phyloP scores from a whole-genome alignment of 2,329 filamentous ascomycete species.

The Epichloe typhina region DNA sequence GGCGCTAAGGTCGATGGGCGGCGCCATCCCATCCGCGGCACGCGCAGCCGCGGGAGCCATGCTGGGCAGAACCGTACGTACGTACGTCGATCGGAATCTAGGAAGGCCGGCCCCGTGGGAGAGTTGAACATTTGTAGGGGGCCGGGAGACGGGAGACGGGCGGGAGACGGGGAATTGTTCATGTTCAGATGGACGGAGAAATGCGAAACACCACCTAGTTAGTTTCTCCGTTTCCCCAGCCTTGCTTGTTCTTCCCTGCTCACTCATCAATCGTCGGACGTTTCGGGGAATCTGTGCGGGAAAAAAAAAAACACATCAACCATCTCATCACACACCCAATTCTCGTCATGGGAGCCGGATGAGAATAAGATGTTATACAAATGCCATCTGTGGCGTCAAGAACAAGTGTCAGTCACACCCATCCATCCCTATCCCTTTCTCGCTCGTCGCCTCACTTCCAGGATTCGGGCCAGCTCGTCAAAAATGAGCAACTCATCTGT shows the following conservation, averaged over 20 bases:
- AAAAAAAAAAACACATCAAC: no score
- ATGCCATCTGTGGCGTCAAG: not conserved
- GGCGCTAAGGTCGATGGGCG: slow-evolving; percentile 18
- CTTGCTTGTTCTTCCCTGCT: not conserved
- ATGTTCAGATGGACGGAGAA: not conserved
- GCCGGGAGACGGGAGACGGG: no score
- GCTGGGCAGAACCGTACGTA: not conserved
- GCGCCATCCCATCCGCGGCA: slow-evolving; percentile 16
- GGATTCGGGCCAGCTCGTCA: no score
- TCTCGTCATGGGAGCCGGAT: not conserved
- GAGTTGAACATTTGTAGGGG: not conserved
- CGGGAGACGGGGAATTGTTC: no score
- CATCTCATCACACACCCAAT: no score
- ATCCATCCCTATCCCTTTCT: no score
- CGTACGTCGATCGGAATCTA: not conserved
- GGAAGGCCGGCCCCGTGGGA: not conserved
- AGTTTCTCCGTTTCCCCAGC: not conserved
- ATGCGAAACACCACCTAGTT: not conserved
- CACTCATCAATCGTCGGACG: no score
- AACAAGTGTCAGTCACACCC: no score
- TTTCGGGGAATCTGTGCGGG: no score
- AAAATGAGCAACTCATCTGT: slow-evolving; percentile 6
- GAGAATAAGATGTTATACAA: not conserved
- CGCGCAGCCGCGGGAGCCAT: slow-evolving; percentile 21
- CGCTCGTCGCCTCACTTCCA: not conserved